Percentiles rank a stretch among this genome's conserved stretches.
Evolutionary conservation across 306 rosid species (phyloP).

Genomic region (Delonix regia): DNA sequence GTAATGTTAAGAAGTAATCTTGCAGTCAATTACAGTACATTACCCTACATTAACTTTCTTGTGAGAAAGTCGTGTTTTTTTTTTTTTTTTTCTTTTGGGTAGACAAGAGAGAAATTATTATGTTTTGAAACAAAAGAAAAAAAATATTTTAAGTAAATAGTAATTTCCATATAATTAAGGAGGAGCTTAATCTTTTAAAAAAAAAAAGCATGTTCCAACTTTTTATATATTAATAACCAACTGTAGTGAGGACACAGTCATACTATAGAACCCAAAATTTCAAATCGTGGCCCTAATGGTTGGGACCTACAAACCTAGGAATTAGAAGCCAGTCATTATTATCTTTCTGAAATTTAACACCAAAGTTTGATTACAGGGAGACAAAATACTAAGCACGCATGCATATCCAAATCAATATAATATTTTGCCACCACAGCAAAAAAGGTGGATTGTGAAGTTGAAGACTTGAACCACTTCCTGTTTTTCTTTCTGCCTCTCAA

Average conservation of each 20-base stretch:
- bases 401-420: slow-evolving; percentile 8
- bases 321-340: not conserved
- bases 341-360: slow-evolving; percentile 15
- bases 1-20: not conserved
- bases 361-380: not conserved
- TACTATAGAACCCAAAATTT: not conserved
- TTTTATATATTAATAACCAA: not conserved
- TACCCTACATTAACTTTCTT: not conserved
- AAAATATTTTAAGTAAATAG: not conserved
- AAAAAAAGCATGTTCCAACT: not conserved
- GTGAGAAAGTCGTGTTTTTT: not conserved
- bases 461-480: slow-evolving; percentile 8
- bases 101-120: not conserved
- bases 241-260: not conserved
- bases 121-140: not conserved
- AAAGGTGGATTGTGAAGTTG: not conserved
- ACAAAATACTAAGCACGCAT: slow-evolving; percentile 12
- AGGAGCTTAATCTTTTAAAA: not conserved
- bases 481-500: not conserved
- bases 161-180: not conserved
- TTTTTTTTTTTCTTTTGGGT: not conserved
- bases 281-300: not conserved
- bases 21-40: not conserved
- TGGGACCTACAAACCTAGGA: slow-evolving; percentile 17
- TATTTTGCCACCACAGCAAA: not conserved